These are phyloP conservation scores for Monilinia polystroma DNA, from an alignment of 2,329 filamentous ascomycete species.

Conservation along the genomic window DNA sequence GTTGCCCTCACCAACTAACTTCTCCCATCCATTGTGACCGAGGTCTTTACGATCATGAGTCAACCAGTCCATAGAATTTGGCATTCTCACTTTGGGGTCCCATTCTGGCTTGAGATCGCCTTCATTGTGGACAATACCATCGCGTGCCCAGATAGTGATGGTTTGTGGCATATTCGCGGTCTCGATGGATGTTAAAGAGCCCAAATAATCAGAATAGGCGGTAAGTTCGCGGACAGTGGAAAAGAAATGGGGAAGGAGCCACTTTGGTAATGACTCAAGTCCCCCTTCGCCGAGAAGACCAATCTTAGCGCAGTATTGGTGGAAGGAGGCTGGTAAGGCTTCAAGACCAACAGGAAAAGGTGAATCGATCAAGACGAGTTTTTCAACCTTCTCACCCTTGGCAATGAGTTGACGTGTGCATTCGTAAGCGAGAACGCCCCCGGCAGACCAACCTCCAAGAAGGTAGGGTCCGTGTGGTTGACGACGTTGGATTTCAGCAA, in stretches of 20 bases:
- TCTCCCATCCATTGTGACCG: constrained; percentile 63
- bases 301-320: constrained; percentile 66
- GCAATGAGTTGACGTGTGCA: constrained; percentile 59
- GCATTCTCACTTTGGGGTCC: constrained; percentile 50
- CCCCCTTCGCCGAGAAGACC: constrained; percentile 62
- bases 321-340: constrained; percentile 52
- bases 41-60: constrained; percentile 72
- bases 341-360: constrained; percentile 66
- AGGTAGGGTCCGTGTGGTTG: constrained; percentile 67
- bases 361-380: constrained; percentile 63
- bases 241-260: constrained; percentile 71
- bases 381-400: constrained; percentile 55
- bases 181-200: constrained; percentile 59
- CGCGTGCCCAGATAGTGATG: constrained; percentile 67
- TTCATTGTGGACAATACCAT: constrained; percentile 63
- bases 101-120: constrained; percentile 63
- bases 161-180: constrained; percentile 55
- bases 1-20: constrained; percentile 28
- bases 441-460: constrained; percentile 71
- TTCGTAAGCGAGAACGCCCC: constrained; percentile 69
- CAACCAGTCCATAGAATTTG: constrained; percentile 59
- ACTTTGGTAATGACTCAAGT: constrained; percentile 51
- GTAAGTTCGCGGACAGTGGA: constrained; percentile 52
- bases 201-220: constrained; percentile 65
- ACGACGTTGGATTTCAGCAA: constrained; percentile 66